Percentiles rank a stretch among this genome's conserved stretches.
These are phyloP conservation scores for Alternaria gaisen DNA, from an alignment of 2,329 filamentous ascomycete genomes.

Conservation along the genomic window DNA sequence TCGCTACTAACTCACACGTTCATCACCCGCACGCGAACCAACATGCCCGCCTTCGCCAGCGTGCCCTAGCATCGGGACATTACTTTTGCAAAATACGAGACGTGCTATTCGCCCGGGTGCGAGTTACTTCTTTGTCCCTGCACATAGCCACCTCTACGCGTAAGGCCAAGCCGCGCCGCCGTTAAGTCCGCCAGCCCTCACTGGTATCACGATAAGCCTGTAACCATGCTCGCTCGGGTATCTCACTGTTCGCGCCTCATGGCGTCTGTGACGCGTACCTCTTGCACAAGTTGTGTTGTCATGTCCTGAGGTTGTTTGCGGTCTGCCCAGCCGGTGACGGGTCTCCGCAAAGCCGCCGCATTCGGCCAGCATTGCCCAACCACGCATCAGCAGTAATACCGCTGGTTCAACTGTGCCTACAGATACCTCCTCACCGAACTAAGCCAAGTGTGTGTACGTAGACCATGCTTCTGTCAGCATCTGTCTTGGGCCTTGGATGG, in stretches of 20 bases:
- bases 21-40: background rate
- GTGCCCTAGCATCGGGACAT: conserved; percentile 7
- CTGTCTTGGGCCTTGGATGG: conserved; percentile 6
- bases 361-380: conserved; percentile 21
- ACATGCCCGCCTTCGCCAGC: background rate
- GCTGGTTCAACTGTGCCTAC: background rate
- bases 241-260: conserved; percentile 23
- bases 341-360: conserved; percentile 40
- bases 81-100: conserved; percentile 15
- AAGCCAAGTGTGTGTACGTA: conserved; percentile 7
- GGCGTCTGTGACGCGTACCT: conserved; percentile 42
- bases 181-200: conserved; percentile 9
- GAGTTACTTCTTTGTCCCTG: conserved; percentile 18
- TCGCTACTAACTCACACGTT: background rate
- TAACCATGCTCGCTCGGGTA: conserved; percentile 1
- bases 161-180: conserved; percentile 26
- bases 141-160: conserved; percentile 30
- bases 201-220: conserved; percentile 23
- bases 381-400: conserved; percentile 6
- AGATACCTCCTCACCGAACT: conserved; percentile 5
- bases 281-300: conserved; percentile 18
- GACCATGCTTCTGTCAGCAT: conserved; percentile 14
- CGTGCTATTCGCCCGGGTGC: conserved; percentile 17
- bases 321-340: conserved; percentile 28
- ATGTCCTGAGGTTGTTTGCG: conserved; percentile 19